These are phyloP conservation scores for Cladosporium sphaerospermum DNA, from an alignment of 2,329 filamentous ascomycete genomes.

Conservation along the genomic window DNA sequence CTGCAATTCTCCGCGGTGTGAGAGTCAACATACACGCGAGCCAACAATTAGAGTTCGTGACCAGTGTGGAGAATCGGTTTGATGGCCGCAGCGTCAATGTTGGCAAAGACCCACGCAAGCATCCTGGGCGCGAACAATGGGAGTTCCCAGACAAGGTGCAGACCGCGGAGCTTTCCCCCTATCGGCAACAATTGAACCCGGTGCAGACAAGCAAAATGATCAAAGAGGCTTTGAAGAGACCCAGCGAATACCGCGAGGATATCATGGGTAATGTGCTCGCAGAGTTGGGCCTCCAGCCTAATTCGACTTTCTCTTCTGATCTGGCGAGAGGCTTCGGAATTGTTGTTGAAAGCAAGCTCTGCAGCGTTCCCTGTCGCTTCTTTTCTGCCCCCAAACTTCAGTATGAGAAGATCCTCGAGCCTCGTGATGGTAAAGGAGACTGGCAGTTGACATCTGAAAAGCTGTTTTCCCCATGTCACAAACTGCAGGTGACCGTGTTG, in stretches of 20 bases:
- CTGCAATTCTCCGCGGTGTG: constrained; percentile 10
- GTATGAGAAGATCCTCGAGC: neutral
- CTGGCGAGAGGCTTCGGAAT: neutral
- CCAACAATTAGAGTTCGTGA: neutral
- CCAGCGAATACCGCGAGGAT: neutral
- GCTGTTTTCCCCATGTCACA: no score
- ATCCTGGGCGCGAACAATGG: neutral
- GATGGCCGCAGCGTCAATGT: neutral
- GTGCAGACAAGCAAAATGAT: constrained; percentile 11
- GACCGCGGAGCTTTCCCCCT: neutral
- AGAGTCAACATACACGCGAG: constrained; percentile 6
- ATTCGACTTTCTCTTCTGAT: no score
- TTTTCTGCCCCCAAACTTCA: neutral
- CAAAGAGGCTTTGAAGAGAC: constrained; percentile 1
- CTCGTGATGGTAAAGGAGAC: neutral
- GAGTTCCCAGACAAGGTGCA: neutral
- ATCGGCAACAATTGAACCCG: neutral
- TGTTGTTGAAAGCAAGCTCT: neutral
- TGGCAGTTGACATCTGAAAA: no score
- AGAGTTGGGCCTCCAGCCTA: no score
- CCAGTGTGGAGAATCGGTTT: neutral
- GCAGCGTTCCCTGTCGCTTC: neutral
- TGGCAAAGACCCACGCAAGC: neutral
- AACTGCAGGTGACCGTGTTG: no score
- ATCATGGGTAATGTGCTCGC: no score